Percentiles rank a stretch among this genome's conserved stretches.
Conservation (phyloP, 192 early-diverging fungal genomes). For the Backusella luteola region DNA sequence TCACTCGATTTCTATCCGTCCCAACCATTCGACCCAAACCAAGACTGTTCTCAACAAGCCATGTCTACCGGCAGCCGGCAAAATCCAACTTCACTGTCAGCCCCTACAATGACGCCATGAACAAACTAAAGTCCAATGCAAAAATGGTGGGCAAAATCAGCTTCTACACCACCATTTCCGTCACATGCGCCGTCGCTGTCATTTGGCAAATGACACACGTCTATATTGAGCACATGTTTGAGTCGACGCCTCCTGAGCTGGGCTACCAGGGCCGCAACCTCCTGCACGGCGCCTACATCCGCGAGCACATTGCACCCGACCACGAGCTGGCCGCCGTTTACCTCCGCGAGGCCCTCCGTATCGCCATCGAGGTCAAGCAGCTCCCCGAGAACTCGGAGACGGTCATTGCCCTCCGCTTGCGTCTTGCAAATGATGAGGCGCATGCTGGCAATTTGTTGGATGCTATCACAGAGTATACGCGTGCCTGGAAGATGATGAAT, state of each 20-base stretch:
- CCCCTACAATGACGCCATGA: conserved; percentile 22
- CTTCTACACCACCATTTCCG: conserved; percentile 32
- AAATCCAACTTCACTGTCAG: conserved; percentile 21
- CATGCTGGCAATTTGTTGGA: conserved; percentile 37
- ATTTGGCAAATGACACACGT: conserved; percentile 45
- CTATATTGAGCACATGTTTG: conserved; percentile 52
- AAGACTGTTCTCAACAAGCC: neutral
- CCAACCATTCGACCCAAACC: neutral
- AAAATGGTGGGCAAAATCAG: conserved; percentile 26
- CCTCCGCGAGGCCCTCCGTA: conserved; percentile 35
- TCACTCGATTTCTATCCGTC: neutral
- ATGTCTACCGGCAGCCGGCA: neutral
- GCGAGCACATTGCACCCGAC: conserved; percentile 47
- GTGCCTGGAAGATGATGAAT: conserved; percentile 37
- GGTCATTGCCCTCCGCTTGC: conserved; percentile 23
- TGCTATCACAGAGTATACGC: conserved; percentile 37
- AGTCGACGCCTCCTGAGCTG: conserved; percentile 42
- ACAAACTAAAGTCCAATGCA: conserved; percentile 20
- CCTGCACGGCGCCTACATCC: conserved; percentile 56
- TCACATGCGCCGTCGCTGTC: conserved; percentile 30
- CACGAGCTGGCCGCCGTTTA: conserved; percentile 43
- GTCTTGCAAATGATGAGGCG: conserved; percentile 27
- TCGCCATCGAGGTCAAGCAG: conserved; percentile 24
- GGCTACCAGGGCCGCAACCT: conserved; percentile 37
- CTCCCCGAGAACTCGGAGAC: conserved; percentile 11